Evolutionary conservation across 805 yeast species (phyloP).

Genomic region (Naumovozyma baii): DNA sequence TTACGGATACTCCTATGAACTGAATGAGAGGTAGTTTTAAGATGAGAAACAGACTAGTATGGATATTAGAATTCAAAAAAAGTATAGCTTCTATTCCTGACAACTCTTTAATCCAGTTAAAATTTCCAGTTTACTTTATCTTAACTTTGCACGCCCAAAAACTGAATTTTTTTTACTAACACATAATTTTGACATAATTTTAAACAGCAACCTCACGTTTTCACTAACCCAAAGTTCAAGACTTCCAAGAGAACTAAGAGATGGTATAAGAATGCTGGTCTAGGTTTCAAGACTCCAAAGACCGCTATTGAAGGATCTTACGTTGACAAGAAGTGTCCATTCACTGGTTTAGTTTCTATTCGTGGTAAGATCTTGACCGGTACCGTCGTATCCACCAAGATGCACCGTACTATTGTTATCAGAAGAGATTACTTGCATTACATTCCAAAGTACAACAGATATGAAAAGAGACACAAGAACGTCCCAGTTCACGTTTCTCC

Average conservation of each 20-base stretch:
- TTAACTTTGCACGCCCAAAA: too few species aligned
- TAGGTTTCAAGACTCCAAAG: constrained; percentile 99
- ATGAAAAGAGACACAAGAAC: constrained; percentile 99
- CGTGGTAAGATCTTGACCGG: constrained; percentile 99
- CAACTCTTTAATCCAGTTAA: too few species aligned
- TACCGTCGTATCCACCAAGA: constrained; percentile 99
- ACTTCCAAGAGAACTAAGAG: constrained; percentile 98
- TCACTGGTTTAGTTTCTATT: constrained; percentile 92
- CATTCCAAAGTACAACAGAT: constrained; percentile 99
- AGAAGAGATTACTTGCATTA: constrained; percentile 99
- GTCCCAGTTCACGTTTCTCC: constrained; percentile 99
- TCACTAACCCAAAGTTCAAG: constrained; percentile 99
- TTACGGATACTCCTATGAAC: too few species aligned
- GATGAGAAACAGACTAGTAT: too few species aligned
- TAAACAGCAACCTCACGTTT: constrained; percentile 96
- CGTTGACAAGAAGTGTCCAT: constrained; percentile 99
- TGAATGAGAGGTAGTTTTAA: too few species aligned
- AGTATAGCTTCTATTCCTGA: too few species aligned
- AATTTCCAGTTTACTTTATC: too few species aligned
- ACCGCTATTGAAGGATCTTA: constrained; percentile 96
- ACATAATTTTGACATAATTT: too few species aligned
- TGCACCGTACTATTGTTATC: constrained; percentile 99
- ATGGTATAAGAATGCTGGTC: constrained; percentile 99
- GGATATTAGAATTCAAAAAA: too few species aligned
- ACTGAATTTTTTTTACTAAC: too few species aligned